Evolutionary conservation across 257 asterid species (phyloP), one percentile per base, ranked within the genome.

Genomic region (Pogostemon cablin): DNA sequence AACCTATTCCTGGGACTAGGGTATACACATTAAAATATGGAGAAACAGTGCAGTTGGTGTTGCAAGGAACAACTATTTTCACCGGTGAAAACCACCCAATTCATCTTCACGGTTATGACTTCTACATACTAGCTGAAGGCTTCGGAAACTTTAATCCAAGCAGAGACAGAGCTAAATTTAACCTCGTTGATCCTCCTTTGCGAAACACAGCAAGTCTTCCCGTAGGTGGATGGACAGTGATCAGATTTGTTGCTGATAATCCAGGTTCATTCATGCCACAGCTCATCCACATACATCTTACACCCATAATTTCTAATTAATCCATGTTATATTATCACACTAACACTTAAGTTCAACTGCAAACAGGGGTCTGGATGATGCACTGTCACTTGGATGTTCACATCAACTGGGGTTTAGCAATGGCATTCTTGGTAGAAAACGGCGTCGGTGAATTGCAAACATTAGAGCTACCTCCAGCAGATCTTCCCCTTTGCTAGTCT

Each of bases 371-470:
- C 4, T 90, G 97, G 97, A 10, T 90, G 38, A 0, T 90, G 92
- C 97, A 90, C 32, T 90, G 96, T 76, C 97, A 90, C 86, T 88
- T 90, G 85, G 97, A 90, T 77, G 96, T 79, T 67, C 97, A 90
- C 80, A 86, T 88, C 53, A 73, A 72, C 2, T 88, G 96, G 97
- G 97, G 97, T 70, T 73, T 88, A 73, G 95, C 96, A 42, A 86
- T 67, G 86, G 85, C 88, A 37, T 88, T 90, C 81, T 15, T 90
- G 4, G 97, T 90, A 48, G 96, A 88, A 11, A 79, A 90, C 61
- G 97, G 97, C 39, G 78, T 77, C 11, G 86, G 89, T 4, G 77
- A 75, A 76, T 62, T 82, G 72, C 85, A 90, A 68, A 74, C 80
- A 44, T 34, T 90, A 35, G 85, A 86, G 88, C 39, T 71, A 25